Evolutionary conservation across 257 asterid genomes (phyloP).

Genomic region (Solanum pimpinellifolium): DNA sequence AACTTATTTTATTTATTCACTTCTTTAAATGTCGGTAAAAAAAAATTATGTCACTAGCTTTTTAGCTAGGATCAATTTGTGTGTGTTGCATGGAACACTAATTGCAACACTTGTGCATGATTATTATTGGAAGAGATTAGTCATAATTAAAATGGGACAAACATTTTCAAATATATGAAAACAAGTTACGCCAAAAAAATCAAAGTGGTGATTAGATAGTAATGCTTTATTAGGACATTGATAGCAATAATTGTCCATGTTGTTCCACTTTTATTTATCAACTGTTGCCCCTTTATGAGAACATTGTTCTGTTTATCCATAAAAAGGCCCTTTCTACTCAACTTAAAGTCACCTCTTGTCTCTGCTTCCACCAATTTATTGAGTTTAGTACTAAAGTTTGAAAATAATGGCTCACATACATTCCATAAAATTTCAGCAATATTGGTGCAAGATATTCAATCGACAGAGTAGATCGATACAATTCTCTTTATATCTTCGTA

Average conservation of each 20-base stretch:
- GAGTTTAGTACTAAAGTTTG: not conserved
- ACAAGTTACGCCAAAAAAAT: not conserved
- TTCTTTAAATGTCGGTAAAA: not conserved
- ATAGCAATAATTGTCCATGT: not conserved
- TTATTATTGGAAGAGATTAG: not conserved
- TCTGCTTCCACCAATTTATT: not conserved
- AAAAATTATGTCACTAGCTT: not conserved
- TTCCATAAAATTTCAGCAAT: not conserved
- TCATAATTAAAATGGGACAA: not conserved
- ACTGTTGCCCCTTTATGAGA: not conserved
- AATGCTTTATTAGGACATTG: not conserved
- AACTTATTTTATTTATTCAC: not conserved
- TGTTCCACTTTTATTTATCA: not conserved
- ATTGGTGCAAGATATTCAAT: not conserved
- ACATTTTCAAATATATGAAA: not conserved
- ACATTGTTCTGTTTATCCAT: not conserved
- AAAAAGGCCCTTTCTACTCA: not conserved
- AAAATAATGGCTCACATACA: not conserved
- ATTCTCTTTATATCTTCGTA: not conserved
- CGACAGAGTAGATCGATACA: not conserved
- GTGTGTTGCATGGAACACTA: not conserved
- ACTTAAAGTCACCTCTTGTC: not conserved
- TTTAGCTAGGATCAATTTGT: not conserved
- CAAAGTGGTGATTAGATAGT: not conserved
- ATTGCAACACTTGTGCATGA: not conserved